A percentile compares a stretch with the other conserved stretches of the same genome.
Conservation (phyloP, 169 alveolate species). For the Theileria equi region DNA sequence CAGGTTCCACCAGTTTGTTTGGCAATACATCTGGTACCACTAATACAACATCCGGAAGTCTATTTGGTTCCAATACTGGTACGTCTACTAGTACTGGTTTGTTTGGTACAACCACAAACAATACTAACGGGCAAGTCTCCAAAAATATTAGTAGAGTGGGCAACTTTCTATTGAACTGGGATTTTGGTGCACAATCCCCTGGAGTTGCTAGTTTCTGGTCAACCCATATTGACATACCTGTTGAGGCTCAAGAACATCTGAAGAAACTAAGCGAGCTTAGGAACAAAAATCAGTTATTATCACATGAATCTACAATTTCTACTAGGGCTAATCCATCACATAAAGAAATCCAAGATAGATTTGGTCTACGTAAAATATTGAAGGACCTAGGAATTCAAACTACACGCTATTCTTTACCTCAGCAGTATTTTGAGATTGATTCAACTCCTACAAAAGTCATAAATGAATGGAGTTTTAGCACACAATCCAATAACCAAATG, state of each 20-base stretch:
- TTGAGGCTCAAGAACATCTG: conserved; percentile 52
- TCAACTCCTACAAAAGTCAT: no score
- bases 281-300: conserved; percentile 2
- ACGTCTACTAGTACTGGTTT: conserved; percentile 8
- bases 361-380: conserved; percentile 49
- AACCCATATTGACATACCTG: conserved; percentile 39
- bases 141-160: conserved; percentile 15
- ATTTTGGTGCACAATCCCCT: conserved; percentile 39
- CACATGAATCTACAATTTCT: no score
- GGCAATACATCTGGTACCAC: conserved; percentile 21
- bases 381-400: conserved; percentile 46
- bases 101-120: conserved; percentile 5
- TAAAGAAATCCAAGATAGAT: conserved; percentile 32
- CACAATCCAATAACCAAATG: conserved; percentile 10
- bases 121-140: not conserved
- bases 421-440: not conserved
- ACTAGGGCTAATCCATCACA: not conserved
- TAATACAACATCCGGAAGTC: conserved; percentile 15
- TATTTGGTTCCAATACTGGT: conserved; percentile 38
- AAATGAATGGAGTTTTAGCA: no score
- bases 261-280: conserved; percentile 3
- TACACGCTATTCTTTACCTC: conserved; percentile 44
- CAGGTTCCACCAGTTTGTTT: conserved; percentile 26
- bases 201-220: conserved; percentile 61
- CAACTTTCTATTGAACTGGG: conserved; percentile 12